phyloP scores from a whole-genome alignment of 768 basidiomycete genomes.

The Lentinula boryana region DNA sequence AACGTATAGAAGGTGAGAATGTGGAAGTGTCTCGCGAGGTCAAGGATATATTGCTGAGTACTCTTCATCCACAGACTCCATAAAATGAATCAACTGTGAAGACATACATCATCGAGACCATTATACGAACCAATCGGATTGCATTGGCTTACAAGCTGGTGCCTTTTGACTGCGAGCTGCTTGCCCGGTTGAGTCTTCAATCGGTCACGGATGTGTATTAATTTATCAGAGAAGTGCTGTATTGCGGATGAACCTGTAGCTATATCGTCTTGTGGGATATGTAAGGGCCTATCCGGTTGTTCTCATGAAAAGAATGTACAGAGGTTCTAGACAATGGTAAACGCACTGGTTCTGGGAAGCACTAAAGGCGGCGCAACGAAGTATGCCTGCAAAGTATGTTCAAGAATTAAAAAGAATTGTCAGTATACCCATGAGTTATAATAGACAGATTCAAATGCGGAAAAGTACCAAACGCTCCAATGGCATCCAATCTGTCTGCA shows the following conservation, averaged over 20 bases:
- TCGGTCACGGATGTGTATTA: conserved; percentile 64
- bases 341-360: conserved; percentile 43
- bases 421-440: conserved; percentile 8
- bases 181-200: conserved; percentile 77
- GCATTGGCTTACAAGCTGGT: conserved; percentile 51
- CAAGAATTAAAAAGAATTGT: background rate
- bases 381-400: conserved; percentile 36
- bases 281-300: conserved; percentile 27
- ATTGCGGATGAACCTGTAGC: conserved; percentile 48
- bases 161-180: conserved; percentile 61
- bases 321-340: background rate
- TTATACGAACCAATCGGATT: background rate
- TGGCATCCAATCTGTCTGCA: conserved; percentile 73
- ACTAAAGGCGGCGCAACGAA: conserved; percentile 67
- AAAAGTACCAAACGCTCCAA: conserved; percentile 70
- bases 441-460: conserved; percentile 15
- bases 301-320: background rate
- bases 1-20: background rate
- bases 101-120: background rate
- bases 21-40: background rate
- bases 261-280: conserved; percentile 43
- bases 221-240: conserved; percentile 83
- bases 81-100: conserved; percentile 57
- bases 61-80: conserved; percentile 53
- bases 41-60: conserved; percentile 18